Evolutionary conservation across 2,329 filamentous ascomycete species (phyloP).

Genomic region (Colletotrichum siamense): DNA sequence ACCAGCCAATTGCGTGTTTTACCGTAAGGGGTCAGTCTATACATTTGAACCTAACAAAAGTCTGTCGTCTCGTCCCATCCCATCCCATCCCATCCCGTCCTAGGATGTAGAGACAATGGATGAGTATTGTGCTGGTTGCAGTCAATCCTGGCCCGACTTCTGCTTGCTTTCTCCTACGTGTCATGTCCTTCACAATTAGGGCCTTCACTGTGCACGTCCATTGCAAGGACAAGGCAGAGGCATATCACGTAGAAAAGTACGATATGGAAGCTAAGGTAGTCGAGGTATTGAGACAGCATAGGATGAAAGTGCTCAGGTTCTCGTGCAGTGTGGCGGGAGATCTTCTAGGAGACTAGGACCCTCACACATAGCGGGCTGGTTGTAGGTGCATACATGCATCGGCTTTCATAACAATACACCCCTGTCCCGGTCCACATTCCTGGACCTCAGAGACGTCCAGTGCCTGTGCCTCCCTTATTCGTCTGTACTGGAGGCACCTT

Average conservation of each 20-base stretch:
- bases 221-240: neutral
- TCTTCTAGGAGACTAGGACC: neutral
- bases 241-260: neutral
- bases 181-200: neutral
- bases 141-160: neutral
- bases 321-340: neutral
- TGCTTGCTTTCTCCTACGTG: neutral
- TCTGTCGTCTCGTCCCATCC: neutral
- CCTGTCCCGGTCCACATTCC: neutral
- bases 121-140: neutral
- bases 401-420: neutral
- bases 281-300: neutral
- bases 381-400: neutral
- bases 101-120: neutral
- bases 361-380: neutral
- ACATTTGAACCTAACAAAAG: neutral
- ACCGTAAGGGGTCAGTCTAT: neutral
- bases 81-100: neutral
- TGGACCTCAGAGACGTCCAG: neutral
- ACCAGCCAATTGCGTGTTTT: neutral
- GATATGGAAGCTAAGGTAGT: neutral
- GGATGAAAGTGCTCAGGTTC: neutral
- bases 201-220: neutral
- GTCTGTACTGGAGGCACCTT: neutral
- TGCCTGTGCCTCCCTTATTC: neutral